Evolutionary conservation across 2,329 filamentous ascomycete species (phyloP), one percentile per base, ranked within the genome.

Genomic region (Colletotrichum sp.): DNA sequence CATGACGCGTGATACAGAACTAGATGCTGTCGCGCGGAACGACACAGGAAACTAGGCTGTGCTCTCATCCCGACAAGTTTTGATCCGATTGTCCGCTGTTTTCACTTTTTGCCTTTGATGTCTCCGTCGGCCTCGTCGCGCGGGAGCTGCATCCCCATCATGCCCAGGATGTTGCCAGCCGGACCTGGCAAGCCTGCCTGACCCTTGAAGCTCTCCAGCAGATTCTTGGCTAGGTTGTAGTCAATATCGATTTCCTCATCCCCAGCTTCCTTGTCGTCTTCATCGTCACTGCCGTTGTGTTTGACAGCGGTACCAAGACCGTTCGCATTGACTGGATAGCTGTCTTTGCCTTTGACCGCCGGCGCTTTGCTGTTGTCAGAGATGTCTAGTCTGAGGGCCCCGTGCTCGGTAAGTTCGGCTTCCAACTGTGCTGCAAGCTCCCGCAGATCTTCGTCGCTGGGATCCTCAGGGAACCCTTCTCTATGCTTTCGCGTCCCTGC

Each of bases 161-260:
- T 90, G 8, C 93, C 93, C 81, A 99, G 89, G 76, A 99, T 87
- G 82, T 98, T 99, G 1, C 96, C 93, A 3, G 95, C 94, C 1
- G 97, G 97, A 0, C 97, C 97, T 36, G 95, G 89, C 88, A 94
- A 91, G 15, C 97, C 97, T 22, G 89, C 95, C 83, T 99, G 96
- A 19, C 95, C 93, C 82, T 98, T 98, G 85, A 99, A 96, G 80
- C 95, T 96, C 83, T 98, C 95, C 2, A 99, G 88, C 71, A 99
- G 88, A 81, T 99, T 99, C 83, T 94, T 95, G 22, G 95, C 96
- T 29, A 99, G 88, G 77, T 97, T 96, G 79, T 96, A 94, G 82
- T 99, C 95, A 32, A 97, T 92, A 78, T 96, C 89, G 6, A 97
- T 90, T 69, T 94, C 92, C 12, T 91, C 86, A 4, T 84, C 85